phyloP scores from a whole-genome alignment of 176 grass and related monocot species.

The Triticum aestivum region DNA sequence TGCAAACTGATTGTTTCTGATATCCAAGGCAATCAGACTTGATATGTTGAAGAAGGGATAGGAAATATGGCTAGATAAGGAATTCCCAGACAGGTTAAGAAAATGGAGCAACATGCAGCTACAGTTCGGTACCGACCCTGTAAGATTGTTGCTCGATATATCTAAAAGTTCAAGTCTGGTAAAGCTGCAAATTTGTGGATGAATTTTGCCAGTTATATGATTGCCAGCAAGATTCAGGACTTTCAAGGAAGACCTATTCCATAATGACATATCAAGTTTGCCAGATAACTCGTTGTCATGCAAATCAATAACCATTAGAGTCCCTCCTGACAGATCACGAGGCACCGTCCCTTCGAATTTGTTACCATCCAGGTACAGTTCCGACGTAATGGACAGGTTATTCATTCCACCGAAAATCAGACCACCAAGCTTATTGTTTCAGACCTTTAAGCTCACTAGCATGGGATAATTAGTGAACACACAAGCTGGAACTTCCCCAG shows the following conservation, averaged over 20 bases:
- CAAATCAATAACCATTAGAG: neutral
- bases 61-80: neutral
- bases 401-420: neutral
- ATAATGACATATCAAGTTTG: neutral
- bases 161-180: neutral
- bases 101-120: neutral
- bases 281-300: slow-evolving; percentile 28
- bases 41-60: neutral
- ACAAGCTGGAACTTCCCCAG: slow-evolving; percentile 27
- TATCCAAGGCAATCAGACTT: neutral
- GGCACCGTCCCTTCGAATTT: slow-evolving; percentile 2
- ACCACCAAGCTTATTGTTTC: slow-evolving; percentile 34
- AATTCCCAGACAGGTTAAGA: slow-evolving; percentile 24
- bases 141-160: slow-evolving; percentile 21
- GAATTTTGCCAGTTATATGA: neutral
- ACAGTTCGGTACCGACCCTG: slow-evolving; percentile 17
- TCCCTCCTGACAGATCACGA: neutral
- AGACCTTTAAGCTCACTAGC: neutral
- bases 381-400: neutral
- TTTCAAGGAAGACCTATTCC: neutral
- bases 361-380: neutral
- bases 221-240: slow-evolving; percentile 14
- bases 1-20: slow-evolving; percentile 6
- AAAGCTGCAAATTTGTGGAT: neutral
- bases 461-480: neutral